phyloP scores from a whole-genome alignment of 2,329 filamentous ascomycete genomes.

The Pyrenophora tritici-repentis region DNA sequence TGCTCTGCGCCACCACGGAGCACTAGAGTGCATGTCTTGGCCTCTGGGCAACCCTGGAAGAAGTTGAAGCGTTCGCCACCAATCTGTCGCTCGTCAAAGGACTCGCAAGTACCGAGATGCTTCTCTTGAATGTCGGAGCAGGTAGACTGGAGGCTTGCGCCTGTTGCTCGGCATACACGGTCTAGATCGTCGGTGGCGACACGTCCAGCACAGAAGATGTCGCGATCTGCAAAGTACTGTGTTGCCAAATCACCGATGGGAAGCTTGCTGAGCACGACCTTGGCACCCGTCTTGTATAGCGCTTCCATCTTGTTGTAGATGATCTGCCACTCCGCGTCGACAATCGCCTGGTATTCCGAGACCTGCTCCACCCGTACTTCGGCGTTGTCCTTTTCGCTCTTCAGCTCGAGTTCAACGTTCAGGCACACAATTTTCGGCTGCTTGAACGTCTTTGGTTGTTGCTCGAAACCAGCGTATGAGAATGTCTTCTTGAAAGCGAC shows the following conservation, averaged over 20 bases:
- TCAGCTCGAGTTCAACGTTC: constrained; percentile 97
- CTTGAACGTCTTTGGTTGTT: constrained; percentile 94
- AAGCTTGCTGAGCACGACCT: constrained; percentile 95
- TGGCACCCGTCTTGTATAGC: constrained; percentile 88
- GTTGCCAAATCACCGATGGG: constrained; percentile 97
- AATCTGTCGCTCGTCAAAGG: constrained; percentile 95
- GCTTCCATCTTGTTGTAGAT: constrained; percentile 99
- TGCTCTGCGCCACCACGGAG: constrained; percentile 96
- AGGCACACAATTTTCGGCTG: constrained; percentile 96
- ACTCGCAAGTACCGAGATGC: constrained; percentile 88
- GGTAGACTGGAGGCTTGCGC: constrained; percentile 89
- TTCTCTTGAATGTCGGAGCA: constrained; percentile 91
- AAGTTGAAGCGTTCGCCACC: constrained; percentile 98
- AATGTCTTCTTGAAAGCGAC: constrained; percentile 99
- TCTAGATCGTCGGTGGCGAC: constrained; percentile 92
- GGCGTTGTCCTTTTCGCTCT: constrained; percentile 99
- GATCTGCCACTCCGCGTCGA: constrained; percentile 99
- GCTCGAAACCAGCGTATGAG: constrained; percentile 97
- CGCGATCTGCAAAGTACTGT: constrained; percentile 95
- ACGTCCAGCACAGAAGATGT: constrained; percentile 97
- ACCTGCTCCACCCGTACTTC: constrained; percentile 98
- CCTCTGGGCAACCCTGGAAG: constrained; percentile 92
- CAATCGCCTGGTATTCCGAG: constrained; percentile 98
- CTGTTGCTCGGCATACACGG: constrained; percentile 92
- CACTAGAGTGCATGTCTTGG: constrained; percentile 95